Conservation (phyloP, 179 eudicot genomes). For the Sideroxylon spinosum region DNA sequence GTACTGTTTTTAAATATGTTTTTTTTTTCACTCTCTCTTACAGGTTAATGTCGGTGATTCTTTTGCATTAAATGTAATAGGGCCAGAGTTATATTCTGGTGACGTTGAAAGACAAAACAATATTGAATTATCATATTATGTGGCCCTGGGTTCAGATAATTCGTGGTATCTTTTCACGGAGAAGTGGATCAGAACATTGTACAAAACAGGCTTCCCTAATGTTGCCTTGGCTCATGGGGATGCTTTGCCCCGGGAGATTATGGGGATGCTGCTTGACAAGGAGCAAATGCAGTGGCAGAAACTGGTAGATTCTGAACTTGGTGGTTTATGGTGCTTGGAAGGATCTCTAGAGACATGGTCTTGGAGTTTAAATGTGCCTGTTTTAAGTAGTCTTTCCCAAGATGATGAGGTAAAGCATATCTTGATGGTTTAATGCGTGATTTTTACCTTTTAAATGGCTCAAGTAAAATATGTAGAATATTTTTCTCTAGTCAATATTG, state of each 20-base stretch:
- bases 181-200: conserved; percentile 83
- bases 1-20: background rate
- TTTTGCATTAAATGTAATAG: conserved; percentile 34
- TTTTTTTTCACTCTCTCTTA: conserved; percentile 6
- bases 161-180: conserved; percentile 98
- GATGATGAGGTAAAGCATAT: conserved; percentile 63
- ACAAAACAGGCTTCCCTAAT: conserved; percentile 85
- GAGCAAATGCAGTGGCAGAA: conserved; percentile 82
- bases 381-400: conserved; percentile 80
- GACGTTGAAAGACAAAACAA: conserved; percentile 27
- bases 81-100: conserved; percentile 25
- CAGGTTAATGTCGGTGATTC: conserved; percentile 56
- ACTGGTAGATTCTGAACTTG: conserved; percentile 66
- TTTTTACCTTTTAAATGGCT: background rate
- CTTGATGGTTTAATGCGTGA: background rate
- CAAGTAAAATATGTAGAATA: background rate
- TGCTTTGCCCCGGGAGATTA: conserved; percentile 63
- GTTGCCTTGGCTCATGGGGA: conserved; percentile 68
- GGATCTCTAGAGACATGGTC: conserved; percentile 98
- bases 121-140: conserved; percentile 64
- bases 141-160: conserved; percentile 97
- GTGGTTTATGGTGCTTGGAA: conserved; percentile 81
- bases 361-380: conserved; percentile 97
- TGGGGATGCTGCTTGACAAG: conserved; percentile 65
- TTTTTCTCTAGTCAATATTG: background rate